Evolutionary conservation across 331 rosid genomes (phyloP).

Genomic region (Saraca asoca): DNA sequence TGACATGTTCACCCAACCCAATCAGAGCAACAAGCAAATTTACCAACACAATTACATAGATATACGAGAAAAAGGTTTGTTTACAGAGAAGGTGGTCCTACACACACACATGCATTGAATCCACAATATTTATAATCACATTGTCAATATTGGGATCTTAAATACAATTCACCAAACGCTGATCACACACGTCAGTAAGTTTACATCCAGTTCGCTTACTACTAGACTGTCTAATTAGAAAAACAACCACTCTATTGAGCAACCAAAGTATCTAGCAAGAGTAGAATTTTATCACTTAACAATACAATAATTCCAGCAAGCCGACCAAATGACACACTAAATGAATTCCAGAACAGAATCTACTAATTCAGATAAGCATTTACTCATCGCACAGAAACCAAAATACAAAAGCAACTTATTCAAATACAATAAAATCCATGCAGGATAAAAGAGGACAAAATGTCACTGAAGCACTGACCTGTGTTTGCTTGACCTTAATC

Average conservation of each 20-base stretch:
- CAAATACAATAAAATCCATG: not conserved
- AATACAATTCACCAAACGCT: not conserved
- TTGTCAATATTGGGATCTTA: constrained; percentile 5
- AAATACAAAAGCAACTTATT: too few species aligned
- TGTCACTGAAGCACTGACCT: constrained; percentile 47
- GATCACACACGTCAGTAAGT: constrained; percentile 2
- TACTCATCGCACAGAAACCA: not conserved
- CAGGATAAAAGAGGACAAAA: not conserved
- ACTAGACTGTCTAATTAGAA: not conserved
- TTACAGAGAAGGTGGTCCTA: too few species aligned
- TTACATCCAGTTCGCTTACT: not conserved
- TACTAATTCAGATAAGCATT: not conserved
- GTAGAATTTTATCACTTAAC: not conserved
- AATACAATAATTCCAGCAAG: not conserved
- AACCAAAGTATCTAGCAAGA: not conserved
- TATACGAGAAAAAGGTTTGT: not conserved
- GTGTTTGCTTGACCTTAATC: constrained; percentile 60
- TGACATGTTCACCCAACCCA: constrained; percentile 4
- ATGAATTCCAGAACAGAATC: constrained; percentile 13
- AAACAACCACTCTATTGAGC: not conserved
- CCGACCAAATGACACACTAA: constrained; percentile 23
- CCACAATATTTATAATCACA: constrained; percentile 17
- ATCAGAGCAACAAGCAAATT: constrained; percentile 1
- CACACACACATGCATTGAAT: constrained; percentile 29
- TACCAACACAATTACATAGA: not conserved